Evolutionary conservation across 768 basidiomycete genomes (phyloP).

Genomic region (Suillus ampliporus): DNA sequence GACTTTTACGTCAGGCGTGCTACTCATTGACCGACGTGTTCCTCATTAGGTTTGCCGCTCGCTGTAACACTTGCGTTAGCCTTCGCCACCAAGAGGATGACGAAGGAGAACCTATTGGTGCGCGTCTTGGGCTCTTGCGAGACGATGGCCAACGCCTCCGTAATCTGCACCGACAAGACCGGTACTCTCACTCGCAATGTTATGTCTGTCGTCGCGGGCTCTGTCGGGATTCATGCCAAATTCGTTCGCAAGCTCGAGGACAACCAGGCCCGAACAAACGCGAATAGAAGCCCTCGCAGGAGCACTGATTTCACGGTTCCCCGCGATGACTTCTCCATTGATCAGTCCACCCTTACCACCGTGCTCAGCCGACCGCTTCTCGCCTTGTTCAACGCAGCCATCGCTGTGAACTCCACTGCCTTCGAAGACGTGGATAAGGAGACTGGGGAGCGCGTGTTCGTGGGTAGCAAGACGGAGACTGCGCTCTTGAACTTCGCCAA

Average conservation of each 20-base stretch:
- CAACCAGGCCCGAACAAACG: constrained; percentile 75
- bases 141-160: constrained; percentile 98
- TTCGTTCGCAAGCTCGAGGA: constrained; percentile 83
- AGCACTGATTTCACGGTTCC: constrained; percentile 35
- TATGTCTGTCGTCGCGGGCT: constrained; percentile 97
- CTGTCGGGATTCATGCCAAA: constrained; percentile 92
- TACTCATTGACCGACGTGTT: constrained; percentile 6
- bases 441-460: constrained; percentile 63
- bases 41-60: constrained; percentile 76
- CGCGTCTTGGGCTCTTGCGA: constrained; percentile 97
- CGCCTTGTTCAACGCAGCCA: constrained; percentile 79
- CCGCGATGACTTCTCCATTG: constrained; percentile 83
- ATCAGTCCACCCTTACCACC: constrained; percentile 70
- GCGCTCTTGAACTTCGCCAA: constrained; percentile 87
- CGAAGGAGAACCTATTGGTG: constrained; percentile 91
- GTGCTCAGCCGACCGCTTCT: constrained; percentile 65
- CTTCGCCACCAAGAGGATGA: constrained; percentile 99
- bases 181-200: constrained; percentile 94
- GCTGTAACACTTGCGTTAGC: constrained; percentile 96
- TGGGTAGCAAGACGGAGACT: constrained; percentile 96
- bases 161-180: constrained; percentile 95
- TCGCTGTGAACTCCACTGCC: constrained; percentile 93
- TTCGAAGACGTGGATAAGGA: constrained; percentile 82
- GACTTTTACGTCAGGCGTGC: constrained; percentile 1
- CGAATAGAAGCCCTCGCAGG: constrained; percentile 50